Base-by-base conservation (phyloP, 2,329 filamentous ascomycete species). In the Coleophoma cylindrospora region DNA sequence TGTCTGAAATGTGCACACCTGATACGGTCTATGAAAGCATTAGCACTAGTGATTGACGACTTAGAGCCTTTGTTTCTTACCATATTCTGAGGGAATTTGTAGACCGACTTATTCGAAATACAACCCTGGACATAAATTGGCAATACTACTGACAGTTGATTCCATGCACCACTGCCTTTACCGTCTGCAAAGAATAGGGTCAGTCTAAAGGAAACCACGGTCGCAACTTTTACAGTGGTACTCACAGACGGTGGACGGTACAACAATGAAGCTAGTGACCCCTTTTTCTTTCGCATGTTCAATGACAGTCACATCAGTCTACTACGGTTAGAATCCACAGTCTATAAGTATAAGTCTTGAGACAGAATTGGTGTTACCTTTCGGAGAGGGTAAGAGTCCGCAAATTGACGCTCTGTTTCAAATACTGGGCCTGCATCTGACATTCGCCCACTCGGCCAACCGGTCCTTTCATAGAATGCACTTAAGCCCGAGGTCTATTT, bases 1-100 rank as follows among this genome's bases (percentile, higher is more conserved):
- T 48, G 40, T 61, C 57, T n/a, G 58, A 55, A 15, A 61, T 59
- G 48, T 60, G 56, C 45, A 57, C 53, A 15, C 47, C 57, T 45
- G 49, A 40, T 33, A 50, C 40, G 19, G 51, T 58, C 57, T 61
- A 38, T 34, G 15, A 51, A 53, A 51, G 32, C 32, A 36, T 55
- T 48, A 54, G 51, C 46, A 19, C 17, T 27, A 33, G 33, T 47
- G 40, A 45, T 46, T 46, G 48, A 43, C 17, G 47, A 27, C 36
- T 40, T 44, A 45, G 48, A 34, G 27, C 48, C 33, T 17, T 47
- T 14, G 6, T 48, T 49, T 34, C 50, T 49, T 55, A 57, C 55
- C 34, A 37, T 40, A 50, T 54, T 48, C 38, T 50, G 36, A 17
- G 50, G 19, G 43, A 57, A 57, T 50, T 52, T 55, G 55, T 47